Evolutionary conservation across 306 rosid species (phyloP), one percentile per base, ranked within the genome.

Genomic region (Trichosanthes truncata): DNA sequence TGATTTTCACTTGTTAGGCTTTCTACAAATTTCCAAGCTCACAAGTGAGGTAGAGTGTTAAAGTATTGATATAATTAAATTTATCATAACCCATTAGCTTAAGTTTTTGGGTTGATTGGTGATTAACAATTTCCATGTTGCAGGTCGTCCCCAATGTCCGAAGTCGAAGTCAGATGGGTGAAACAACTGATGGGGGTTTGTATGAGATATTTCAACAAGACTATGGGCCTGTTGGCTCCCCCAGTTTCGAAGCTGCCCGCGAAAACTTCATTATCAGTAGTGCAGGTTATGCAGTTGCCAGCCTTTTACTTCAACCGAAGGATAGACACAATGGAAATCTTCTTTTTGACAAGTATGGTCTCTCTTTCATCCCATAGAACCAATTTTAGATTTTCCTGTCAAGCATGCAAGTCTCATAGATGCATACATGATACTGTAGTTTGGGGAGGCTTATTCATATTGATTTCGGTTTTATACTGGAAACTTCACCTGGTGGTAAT

Each of bases 151-250:
- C 97, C 55, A 90, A 92, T 81, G 82, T 93, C 9, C 92, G 97
- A 38, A 95, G 97, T 81, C 83, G 97, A 90, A 93, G 98, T 85
- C 98, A 95, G 88, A 95, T 95, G 98, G 98, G 98, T 55, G 98
- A 95, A 87, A 92, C 94, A 41, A 95, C 98, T 17, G 98, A 95
- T 81, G 98, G 98, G 60, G 98, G 98, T 66, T 87, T 95, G 89
- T 87, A 89, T 63, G 98, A 95, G 91, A 91, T 95, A 83, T 95
- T 95, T 85, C 97, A 95, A 74, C 98, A 95, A 83, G 98, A 93
- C 83, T 91, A 81, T 1, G 97, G 98, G 26, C 95, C 98, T 81
- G 98, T 93, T 26, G 97, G 98, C 59, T 85, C 98, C 83, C 63
- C 89, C 31, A 87, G 86, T 79, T 95, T 95, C 57, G 98, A 95